Base-by-base conservation (phyloP, 768 basidiomycete genomes). In the Hypholoma sublateritium region DNA sequence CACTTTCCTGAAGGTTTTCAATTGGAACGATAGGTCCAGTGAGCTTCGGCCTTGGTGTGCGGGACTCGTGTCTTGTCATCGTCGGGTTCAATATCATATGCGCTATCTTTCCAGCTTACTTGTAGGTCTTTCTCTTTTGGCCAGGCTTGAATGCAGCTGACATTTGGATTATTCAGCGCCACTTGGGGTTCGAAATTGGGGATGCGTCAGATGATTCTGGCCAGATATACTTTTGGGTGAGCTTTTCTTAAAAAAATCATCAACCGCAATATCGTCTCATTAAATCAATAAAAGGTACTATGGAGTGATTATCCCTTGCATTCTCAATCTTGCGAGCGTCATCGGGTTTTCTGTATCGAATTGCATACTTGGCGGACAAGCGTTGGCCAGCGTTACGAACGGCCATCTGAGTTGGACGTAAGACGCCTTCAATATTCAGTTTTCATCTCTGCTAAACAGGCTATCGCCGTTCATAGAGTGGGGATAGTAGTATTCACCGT, bases 151-250 rank as follows among this genome's bases (percentile, higher is more conserved):
- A 55, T 24, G 35, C 50, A 21, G 13, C 12, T 17, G 32, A 32
- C 28, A 46, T 53, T 35, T 17, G 32, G 11, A 9, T 24, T 16
- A 7, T 2, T 28, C 48, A 79, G 78, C 25, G 65, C 76, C 3
- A 90, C 87, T n/a, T 92, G 89, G 82, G 91, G 93, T 11, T 87
- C 93, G 0, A 86, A 84, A 65, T 75, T 90, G 0, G 93, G 93
- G 14, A 82, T 93, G 75, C 79, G 93, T 11, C 91, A 93, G 62
- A 91, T 94, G 89, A 82, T 91, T 17, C 79, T 83, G 44, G 85
- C 91, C 1, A 63, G 66, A 47, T 72, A 73, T 62, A 61, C 73
- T n/a, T 73, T 73, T 51, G 72, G 72, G 72, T 74, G 37, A 37
- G 68, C 54, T 0, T 5, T 19, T 41, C 7, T 45, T 28, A 17